Evolutionary conservation across 139 green algal genomes (phyloP), one percentile per base, ranked within the genome.

Genomic region (Chlamydomonas schloesseri): DNA sequence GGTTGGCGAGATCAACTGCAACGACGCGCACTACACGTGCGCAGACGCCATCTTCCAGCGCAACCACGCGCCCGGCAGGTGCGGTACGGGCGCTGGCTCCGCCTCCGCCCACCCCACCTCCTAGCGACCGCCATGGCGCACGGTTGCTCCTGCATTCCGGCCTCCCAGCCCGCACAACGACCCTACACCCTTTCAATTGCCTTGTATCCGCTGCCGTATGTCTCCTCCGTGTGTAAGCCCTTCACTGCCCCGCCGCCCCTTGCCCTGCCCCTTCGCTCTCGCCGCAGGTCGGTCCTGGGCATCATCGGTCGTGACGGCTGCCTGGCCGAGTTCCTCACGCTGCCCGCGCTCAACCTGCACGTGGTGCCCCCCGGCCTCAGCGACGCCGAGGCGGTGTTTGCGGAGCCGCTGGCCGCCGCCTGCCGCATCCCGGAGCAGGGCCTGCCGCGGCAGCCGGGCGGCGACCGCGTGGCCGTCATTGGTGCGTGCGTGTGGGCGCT

Each of bases 1-100:
- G 36, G 93, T 94, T 0, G 92, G 89, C 1, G 95, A 97, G 55
- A 97, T 97, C 84, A 97, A 97, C 89, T 95, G 92, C 86, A 92
- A 92, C 67, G 76, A 90, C 57, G 53, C 46, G 14, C 34, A 50
- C 23, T 94, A 83, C 72, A 88, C 37, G 11, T 91, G 93, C 53
- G 71, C 82, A 11, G 91, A 95, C 74, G 85, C 87, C 15, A 65
- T 95, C 21, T 95, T 91, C 64, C 67, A 89, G 28, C 85, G 94
- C 29, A 96, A 96, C 73, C 93, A 97, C 73, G 88, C 92, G 4
- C 90, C 87, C 9, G 82, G 73, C 24, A 83, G 93, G 78, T 90
- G 58, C 55, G 67, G n/a, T n/a, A n/a, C n/a, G n/a, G n/a, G 34
- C 11, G 3, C 71, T 33, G 29, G 8, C 26, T 77, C 71, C 36